phyloP scores from a whole-genome alignment of 1,139 yeast genomes.

The Zygoascus sp. region DNA sequence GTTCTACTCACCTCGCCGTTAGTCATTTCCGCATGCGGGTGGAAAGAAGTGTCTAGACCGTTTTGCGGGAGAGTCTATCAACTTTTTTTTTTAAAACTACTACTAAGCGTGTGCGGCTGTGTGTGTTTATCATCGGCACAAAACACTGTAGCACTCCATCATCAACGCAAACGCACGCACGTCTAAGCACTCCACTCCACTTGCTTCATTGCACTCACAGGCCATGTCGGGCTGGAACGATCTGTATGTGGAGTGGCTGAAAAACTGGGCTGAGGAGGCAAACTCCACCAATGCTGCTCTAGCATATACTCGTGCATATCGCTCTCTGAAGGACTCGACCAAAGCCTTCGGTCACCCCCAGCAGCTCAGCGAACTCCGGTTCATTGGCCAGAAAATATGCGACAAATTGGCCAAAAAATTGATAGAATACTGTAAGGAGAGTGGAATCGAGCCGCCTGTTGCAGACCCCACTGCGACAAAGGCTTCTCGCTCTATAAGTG shows the following conservation, averaged over 20 bases:
- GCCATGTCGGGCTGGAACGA: background rate
- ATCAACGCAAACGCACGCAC: no score
- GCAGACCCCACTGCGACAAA: background rate
- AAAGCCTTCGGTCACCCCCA: conserved; percentile 46
- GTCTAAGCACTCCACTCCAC: background rate
- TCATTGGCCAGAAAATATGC: conserved; percentile 62
- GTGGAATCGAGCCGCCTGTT: conserved; percentile 42
- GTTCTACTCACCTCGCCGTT: background rate
- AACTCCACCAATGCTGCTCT: conserved; percentile 39
- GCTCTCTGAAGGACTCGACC: conserved; percentile 42
- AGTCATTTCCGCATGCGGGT: background rate
- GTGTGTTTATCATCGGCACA: no score
- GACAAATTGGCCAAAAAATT: conserved; percentile 42
- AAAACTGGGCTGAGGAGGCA: conserved; percentile 45
- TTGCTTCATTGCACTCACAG: background rate
- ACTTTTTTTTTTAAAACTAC: no score
- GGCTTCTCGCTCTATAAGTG: background rate
- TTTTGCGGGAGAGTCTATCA: background rate
- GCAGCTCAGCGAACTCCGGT: conserved; percentile 49
- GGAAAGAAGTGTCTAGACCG: background rate
- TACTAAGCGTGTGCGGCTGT: no score
- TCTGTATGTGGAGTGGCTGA: conserved; percentile 44
- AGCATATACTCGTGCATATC: conserved; percentile 50
- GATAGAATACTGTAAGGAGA: conserved; percentile 44
- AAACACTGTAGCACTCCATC: no score